Percentiles rank a stretch among this genome's conserved stretches.
phyloP scores from a whole-genome alignment of 2,329 filamentous ascomycete genomes.

The Nemania abortiva region DNA sequence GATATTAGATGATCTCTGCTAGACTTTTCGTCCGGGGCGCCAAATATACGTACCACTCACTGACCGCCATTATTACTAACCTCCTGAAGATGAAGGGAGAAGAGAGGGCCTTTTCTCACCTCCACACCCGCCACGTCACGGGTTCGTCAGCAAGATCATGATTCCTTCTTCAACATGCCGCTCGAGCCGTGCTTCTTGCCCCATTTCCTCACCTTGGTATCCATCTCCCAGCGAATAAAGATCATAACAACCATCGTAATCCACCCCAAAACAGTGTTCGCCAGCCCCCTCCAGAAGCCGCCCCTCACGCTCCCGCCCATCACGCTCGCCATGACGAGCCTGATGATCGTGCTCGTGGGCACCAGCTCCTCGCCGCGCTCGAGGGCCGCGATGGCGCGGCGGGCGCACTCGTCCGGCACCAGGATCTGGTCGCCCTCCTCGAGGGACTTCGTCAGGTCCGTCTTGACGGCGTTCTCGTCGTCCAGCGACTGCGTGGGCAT shows the following conservation, averaged over 20 bases:
- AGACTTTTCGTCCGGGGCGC: not conserved
- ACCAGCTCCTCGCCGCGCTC: slow-evolving; percentile 74
- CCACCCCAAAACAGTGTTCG: slow-evolving; percentile 53
- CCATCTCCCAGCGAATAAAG: slow-evolving; percentile 55
- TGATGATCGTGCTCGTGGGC: slow-evolving; percentile 69
- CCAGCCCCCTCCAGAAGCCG: slow-evolving; percentile 47
- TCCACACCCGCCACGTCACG: not conserved
- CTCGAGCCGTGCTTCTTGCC: slow-evolving; percentile 48
- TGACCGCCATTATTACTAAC: not conserved
- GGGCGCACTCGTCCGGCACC: slow-evolving; percentile 70
- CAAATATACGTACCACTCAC: not conserved
- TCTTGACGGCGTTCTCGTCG: slow-evolving; percentile 54
- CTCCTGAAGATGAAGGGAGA: not conserved
- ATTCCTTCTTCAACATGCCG: slow-evolving; percentile 34
- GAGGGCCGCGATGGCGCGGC: slow-evolving; percentile 66
- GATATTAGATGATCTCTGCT: not conserved
- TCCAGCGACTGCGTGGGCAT: slow-evolving; percentile 70
- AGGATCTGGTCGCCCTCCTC: slow-evolving; percentile 54
- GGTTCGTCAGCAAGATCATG: not conserved
- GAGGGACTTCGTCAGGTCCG: slow-evolving; percentile 54
- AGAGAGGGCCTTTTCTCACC: too few species aligned
- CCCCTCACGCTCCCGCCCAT: slow-evolving; percentile 51
- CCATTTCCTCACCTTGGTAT: slow-evolving; percentile 54
- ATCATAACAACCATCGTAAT: slow-evolving; percentile 53
- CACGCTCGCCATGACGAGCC: slow-evolving; percentile 65